Conservation (phyloP, 2,329 filamentous ascomycete genomes). For the Aphanocladium album region DNA sequence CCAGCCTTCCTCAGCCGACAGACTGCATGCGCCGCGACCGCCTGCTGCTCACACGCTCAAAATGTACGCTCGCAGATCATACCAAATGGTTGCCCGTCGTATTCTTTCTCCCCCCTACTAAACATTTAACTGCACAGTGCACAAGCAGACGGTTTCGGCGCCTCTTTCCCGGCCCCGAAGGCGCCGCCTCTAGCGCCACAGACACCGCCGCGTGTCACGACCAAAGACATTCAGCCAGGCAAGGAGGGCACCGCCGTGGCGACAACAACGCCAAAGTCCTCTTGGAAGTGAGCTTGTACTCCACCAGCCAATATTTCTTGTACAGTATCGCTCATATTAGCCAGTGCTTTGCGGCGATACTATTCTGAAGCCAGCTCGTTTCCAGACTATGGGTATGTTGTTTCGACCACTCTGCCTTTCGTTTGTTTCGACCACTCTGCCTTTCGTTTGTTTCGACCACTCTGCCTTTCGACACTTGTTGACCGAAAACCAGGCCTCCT, state of each 20-base stretch:
- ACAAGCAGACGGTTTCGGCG: background rate
- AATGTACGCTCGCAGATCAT: background rate
- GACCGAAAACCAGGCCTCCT: constrained; percentile 17
- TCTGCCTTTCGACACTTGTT: constrained; percentile 15
- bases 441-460: no score
- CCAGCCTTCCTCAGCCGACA: background rate
- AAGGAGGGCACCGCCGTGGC: background rate
- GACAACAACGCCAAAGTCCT: background rate
- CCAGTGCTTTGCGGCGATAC: constrained; percentile 31
- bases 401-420: no score
- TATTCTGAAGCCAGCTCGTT: constrained; percentile 33
- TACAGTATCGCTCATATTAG: background rate
- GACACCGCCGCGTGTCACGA: background rate
- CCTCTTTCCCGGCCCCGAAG: background rate
- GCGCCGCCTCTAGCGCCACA: background rate
- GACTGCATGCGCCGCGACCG: background rate
- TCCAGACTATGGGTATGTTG: constrained; percentile 38
- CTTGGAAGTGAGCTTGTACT: background rate
- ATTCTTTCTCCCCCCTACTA: background rate
- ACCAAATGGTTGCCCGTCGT: no score
- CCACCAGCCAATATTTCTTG: background rate
- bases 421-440: no score
- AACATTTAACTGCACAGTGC: background rate
- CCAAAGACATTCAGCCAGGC: background rate
- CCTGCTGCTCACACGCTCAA: background rate